Conservation (phyloP, 805 yeast species). For the Cyberlindnera samutprakarnensis region DNA sequence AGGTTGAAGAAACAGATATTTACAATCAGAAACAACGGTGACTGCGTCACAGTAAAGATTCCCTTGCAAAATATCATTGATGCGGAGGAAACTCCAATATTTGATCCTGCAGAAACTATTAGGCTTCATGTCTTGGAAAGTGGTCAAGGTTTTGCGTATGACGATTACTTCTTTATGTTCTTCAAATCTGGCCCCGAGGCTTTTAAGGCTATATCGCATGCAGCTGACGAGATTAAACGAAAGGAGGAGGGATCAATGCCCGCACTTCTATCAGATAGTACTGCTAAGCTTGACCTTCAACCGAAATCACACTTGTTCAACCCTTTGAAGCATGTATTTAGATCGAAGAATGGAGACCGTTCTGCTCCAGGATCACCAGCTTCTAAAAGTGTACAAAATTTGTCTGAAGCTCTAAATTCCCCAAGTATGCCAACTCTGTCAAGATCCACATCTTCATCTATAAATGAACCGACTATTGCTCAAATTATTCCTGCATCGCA, state of each 20-base stretch:
- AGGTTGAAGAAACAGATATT: conserved; percentile 70
- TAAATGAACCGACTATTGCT: background rate
- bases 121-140: conserved; percentile 56
- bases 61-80: conserved; percentile 66
- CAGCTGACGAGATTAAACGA: conserved; percentile 19
- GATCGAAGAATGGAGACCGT: background rate
- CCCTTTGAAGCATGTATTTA: conserved; percentile 3
- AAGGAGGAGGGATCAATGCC: background rate
- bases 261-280: conserved; percentile 6
- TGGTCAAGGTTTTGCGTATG: conserved; percentile 45
- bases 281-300: conserved; percentile 1
- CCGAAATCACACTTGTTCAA: conserved; percentile 1
- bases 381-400: no score
- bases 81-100: conserved; percentile 45
- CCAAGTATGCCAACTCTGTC: no score
- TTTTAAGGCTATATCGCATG: conserved; percentile 30
- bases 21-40: conserved; percentile 59
- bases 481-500: conserved; percentile 2
- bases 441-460: background rate
- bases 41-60: conserved; percentile 68
- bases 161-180: conserved; percentile 64
- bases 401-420: no score
- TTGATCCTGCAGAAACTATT: conserved; percentile 50
- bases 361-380: no score
- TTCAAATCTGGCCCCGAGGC: conserved; percentile 45